A percentile compares a stretch with the other conserved stretches of the same genome.
Evolutionary conservation across 2,329 filamentous ascomycete genomes (phyloP).

Genomic region (Penicillium hesseltinei): DNA sequence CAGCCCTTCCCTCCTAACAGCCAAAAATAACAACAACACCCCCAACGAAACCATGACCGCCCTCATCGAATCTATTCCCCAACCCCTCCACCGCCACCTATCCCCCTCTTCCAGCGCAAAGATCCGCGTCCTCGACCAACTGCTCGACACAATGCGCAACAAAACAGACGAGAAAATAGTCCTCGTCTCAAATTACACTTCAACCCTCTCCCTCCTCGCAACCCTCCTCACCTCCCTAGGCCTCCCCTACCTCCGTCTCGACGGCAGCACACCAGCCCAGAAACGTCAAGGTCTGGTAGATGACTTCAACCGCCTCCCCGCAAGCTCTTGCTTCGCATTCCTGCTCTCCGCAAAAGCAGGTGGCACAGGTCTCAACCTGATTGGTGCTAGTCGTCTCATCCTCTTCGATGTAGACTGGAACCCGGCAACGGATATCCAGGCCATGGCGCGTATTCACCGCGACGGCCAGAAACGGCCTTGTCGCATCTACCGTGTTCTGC

Average conservation of each 20-base stretch:
- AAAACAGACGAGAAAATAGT: slow-evolving; percentile 69
- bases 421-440: slow-evolving; percentile 69
- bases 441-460: slow-evolving; percentile 72
- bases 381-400: slow-evolving; percentile 67
- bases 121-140: slow-evolving; percentile 63
- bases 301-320: slow-evolving; percentile 62
- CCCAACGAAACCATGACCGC: slow-evolving; percentile 49
- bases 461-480: slow-evolving; percentile 68
- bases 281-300: slow-evolving; percentile 69
- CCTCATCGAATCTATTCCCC: slow-evolving; percentile 55
- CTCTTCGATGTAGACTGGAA: slow-evolving; percentile 78
- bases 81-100: slow-evolving; percentile 52
- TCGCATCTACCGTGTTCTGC: slow-evolving; percentile 67
- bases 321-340: slow-evolving; percentile 63
- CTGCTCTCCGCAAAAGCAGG: slow-evolving; percentile 71
- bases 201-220: slow-evolving; percentile 66
- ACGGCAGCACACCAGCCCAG: slow-evolving; percentile 62
- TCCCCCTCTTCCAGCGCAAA: slow-evolving; percentile 63
- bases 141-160: slow-evolving; percentile 60
- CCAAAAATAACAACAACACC: slow-evolving; percentile 49
- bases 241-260: slow-evolving; percentile 64
- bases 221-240: slow-evolving; percentile 60
- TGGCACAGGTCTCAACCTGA: slow-evolving; percentile 67
- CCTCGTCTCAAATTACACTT: slow-evolving; percentile 73
- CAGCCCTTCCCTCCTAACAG: slow-evolving; percentile 61